These are phyloP conservation scores for Cyberlindnera saturnus DNA, from an alignment of 805 yeast species.

Conservation along the genomic window DNA sequence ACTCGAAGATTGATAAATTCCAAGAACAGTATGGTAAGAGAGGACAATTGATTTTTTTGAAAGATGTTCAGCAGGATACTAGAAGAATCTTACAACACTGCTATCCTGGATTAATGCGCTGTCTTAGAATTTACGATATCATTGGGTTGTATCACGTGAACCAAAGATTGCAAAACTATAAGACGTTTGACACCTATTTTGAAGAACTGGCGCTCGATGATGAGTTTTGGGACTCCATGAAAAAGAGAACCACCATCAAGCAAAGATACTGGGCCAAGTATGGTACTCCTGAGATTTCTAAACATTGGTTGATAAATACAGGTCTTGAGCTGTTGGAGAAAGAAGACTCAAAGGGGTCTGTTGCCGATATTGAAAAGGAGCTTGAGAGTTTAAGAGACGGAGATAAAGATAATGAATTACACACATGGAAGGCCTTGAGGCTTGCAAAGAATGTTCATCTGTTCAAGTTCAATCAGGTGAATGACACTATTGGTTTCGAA, in stretches of 20 bases:
- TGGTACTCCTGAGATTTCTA: constrained; percentile 23
- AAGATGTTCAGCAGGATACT: not conserved
- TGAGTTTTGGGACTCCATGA: not conserved
- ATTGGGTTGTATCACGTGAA: constrained; percentile 5
- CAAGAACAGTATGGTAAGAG: not conserved
- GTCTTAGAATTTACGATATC: not conserved
- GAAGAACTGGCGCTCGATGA: constrained; percentile 4
- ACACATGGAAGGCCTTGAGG: constrained; percentile 39
- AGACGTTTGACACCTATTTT: constrained; percentile 2
- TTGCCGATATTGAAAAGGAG: constrained; percentile 1
- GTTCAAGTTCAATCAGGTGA: constrained; percentile 31
- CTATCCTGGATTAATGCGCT: not conserved
- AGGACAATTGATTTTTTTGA: not conserved
- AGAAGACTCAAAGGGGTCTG: constrained; percentile 2
- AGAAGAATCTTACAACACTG: not conserved
- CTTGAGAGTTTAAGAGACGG: constrained; percentile 4
- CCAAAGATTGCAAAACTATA: constrained; percentile 8
- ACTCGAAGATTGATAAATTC: not conserved
- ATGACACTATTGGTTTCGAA: constrained; percentile 29
- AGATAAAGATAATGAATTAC: constrained; percentile 13
- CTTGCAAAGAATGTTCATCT: constrained; percentile 31
- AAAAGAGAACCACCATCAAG: constrained; percentile 5
- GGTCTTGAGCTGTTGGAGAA: constrained; percentile 31
- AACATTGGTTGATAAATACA: constrained; percentile 33
- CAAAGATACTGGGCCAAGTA: constrained; percentile 18